Conservation (phyloP, 768 basidiomycete genomes). For the Serendipita indica region DNA sequence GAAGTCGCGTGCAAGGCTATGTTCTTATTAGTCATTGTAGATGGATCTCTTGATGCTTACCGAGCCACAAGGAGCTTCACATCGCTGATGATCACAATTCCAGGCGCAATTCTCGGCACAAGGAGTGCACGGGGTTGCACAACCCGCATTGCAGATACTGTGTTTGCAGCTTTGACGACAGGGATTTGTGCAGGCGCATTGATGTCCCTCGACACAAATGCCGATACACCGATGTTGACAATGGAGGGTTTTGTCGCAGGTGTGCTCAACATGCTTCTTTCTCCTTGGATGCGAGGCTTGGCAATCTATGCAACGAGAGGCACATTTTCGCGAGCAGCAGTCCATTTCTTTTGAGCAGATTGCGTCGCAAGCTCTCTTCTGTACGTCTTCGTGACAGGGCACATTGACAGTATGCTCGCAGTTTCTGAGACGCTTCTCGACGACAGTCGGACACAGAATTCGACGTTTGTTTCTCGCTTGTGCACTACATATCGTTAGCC, state of each 20-base stretch:
- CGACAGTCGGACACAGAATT: slow-evolving; percentile 28
- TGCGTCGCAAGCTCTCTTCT: slow-evolving; percentile 25
- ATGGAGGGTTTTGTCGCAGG: slow-evolving; percentile 36
- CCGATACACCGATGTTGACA: slow-evolving; percentile 42
- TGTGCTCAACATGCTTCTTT: slow-evolving; percentile 29
- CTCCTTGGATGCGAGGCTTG: slow-evolving; percentile 22
- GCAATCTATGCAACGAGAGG: slow-evolving; percentile 35
- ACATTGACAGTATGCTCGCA: slow-evolving; percentile 42
- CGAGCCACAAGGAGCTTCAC: slow-evolving; percentile 53
- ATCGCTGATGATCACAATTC: slow-evolving; percentile 39
- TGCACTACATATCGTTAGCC: too few species aligned
- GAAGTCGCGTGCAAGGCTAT: slow-evolving; percentile 49
- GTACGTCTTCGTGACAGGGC: slow-evolving; percentile 34
- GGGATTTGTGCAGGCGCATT: slow-evolving; percentile 34
- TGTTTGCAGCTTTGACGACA: slow-evolving; percentile 46
- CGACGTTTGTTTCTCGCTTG: background rate
- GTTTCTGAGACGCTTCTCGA: slow-evolving; percentile 30
- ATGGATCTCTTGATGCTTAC: slow-evolving; percentile 28
- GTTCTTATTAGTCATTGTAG: background rate
- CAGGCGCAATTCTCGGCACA: slow-evolving; percentile 43
- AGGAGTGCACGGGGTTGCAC: slow-evolving; percentile 42
- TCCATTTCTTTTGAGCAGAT: slow-evolving; percentile 32
- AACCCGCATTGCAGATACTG: slow-evolving; percentile 32
- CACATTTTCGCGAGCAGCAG: slow-evolving; percentile 42
- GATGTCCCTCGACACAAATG: slow-evolving; percentile 35